phyloP scores from a whole-genome alignment of 2,329 filamentous ascomycete genomes.

The Pseudogymnoascus sp. region DNA sequence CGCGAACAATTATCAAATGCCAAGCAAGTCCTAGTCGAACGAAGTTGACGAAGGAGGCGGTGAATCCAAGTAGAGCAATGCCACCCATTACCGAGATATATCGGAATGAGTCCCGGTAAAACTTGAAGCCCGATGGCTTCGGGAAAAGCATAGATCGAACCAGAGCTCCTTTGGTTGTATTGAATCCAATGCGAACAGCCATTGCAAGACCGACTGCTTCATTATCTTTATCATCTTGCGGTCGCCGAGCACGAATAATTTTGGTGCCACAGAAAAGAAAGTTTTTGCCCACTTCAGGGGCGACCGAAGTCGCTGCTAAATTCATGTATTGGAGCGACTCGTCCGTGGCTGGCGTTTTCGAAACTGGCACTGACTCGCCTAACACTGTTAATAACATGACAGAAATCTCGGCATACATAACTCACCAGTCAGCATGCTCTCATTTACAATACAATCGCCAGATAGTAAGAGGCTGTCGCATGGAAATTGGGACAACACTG shows the following conservation, averaged over 20 bases:
- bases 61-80: slow-evolving; percentile 78
- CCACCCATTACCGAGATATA: slow-evolving; percentile 96
- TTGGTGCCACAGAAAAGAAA: slow-evolving; percentile 94
- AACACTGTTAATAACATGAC: slow-evolving; percentile 15
- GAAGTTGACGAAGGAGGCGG: slow-evolving; percentile 90
- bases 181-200: slow-evolving; percentile 90
- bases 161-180: slow-evolving; percentile 91
- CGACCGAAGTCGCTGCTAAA: slow-evolving; percentile 70
- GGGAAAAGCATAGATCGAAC: slow-evolving; percentile 98
- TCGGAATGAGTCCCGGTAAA: slow-evolving; percentile 93
- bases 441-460: slow-evolving; percentile 96
- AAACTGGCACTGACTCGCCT: slow-evolving; percentile 94
- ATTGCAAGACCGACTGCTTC: slow-evolving; percentile 88
- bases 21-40: slow-evolving; percentile 73
- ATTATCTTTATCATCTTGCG: slow-evolving; percentile 75
- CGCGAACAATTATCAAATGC: slow-evolving; percentile 86
- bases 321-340: slow-evolving; percentile 70
- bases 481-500: slow-evolving; percentile 76
- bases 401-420: background rate
- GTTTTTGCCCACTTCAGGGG: slow-evolving; percentile 74
- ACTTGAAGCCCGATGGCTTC: slow-evolving; percentile 96
- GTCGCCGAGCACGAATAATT: slow-evolving; percentile 80
- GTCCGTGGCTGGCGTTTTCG: slow-evolving; percentile 77
- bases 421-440: slow-evolving; percentile 86
- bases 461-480: slow-evolving; percentile 86